Evolutionary conservation across 2,329 filamentous ascomycete species (phyloP), one percentile per base, ranked within the genome.

Genomic region (Huntiella omanensis): DNA sequence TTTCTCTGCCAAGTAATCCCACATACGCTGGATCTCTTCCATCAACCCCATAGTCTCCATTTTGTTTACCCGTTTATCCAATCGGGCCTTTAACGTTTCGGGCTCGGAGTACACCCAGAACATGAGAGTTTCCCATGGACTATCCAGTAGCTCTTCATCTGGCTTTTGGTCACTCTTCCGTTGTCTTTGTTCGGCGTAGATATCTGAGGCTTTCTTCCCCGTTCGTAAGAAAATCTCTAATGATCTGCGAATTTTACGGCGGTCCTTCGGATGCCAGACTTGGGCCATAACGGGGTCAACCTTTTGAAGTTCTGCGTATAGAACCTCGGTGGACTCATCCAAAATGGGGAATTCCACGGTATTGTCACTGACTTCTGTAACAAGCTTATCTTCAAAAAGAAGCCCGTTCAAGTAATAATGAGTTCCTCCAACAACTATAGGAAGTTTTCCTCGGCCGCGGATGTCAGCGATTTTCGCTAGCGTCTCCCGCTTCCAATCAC

Each of bases 361-460:
- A 7, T 53, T 58, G 33, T 60, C 60, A 16, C 57, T 50, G 4
- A 59, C 56, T 2, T 66, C 58, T 8, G 64, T 65, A 1, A 83
- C 67, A 5, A 87, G 60, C 12, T 71, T 70, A 52, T 87, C 77
- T 33, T 82, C 73, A 58, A 96, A 94, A 3, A 98, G 68, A 12
- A 98, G 68, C 1, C 84, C 77, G 55, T 95, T 86, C 0, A 84
- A 81, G 57, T 98, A 98, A 63, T 96, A 98, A 56, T 94, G 85
- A 8, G 88, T 94, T 6, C 91, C 91, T 19, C 91, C 91, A 1
- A 96, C 91, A 1, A 98, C 64, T 22, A 98, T 86, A 0, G 91
- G 91, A 10, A 95, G 61, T 51, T 80, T 83, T 1, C 85, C 84
- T 54, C 88, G 71, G 5, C 65, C 66, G 43, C 80, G 73, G 46